Evolutionary conservation across 2,329 filamentous ascomycete genomes (phyloP).

Genomic region (Pseudogymnoascus sp.): DNA sequence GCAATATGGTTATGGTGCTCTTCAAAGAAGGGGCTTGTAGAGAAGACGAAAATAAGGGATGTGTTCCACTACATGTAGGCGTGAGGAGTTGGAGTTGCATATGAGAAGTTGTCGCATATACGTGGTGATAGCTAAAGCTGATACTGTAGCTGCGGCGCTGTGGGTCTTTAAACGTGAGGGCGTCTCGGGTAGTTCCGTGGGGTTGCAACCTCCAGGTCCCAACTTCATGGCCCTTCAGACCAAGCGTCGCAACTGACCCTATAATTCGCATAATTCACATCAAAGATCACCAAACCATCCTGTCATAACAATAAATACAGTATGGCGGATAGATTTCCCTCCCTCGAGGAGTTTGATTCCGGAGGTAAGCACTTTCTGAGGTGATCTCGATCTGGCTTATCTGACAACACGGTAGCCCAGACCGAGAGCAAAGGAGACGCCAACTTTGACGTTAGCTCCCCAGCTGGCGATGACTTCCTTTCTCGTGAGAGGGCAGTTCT

Average conservation of each 20-base stretch:
- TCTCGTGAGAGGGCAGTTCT: slow-evolving; percentile 82
- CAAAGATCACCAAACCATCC: slow-evolving; percentile 3
- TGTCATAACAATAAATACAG: slow-evolving; percentile 16
- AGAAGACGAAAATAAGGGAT: neutral
- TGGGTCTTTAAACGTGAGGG: slow-evolving; percentile 1
- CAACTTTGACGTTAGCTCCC: slow-evolving; percentile 43
- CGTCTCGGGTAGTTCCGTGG: slow-evolving; percentile 7
- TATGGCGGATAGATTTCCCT: slow-evolving; percentile 53
- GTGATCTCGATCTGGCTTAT: neutral
- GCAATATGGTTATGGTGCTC: neutral
- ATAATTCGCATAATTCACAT: neutral
- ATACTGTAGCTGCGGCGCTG: slow-evolving; percentile 4
- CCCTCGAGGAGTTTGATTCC: slow-evolving; percentile 50
- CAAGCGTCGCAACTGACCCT: slow-evolving; percentile 3
- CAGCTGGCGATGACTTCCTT: slow-evolving; percentile 74
- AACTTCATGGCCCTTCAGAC: neutral
- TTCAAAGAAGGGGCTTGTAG: neutral
- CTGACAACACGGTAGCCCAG: slow-evolving; percentile 47
- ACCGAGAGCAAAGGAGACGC: slow-evolving; percentile 49
- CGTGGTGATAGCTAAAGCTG: slow-evolving; percentile 3
- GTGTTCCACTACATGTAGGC: neutral
- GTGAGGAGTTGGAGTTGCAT: neutral
- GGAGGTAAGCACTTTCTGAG: slow-evolving; percentile 31
- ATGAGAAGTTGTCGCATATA: slow-evolving; percentile 4
- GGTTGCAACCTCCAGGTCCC: neutral